Base-by-base conservation (phyloP, 495 filamentous ascomycete species). In the Daldinia decipiens region DNA sequence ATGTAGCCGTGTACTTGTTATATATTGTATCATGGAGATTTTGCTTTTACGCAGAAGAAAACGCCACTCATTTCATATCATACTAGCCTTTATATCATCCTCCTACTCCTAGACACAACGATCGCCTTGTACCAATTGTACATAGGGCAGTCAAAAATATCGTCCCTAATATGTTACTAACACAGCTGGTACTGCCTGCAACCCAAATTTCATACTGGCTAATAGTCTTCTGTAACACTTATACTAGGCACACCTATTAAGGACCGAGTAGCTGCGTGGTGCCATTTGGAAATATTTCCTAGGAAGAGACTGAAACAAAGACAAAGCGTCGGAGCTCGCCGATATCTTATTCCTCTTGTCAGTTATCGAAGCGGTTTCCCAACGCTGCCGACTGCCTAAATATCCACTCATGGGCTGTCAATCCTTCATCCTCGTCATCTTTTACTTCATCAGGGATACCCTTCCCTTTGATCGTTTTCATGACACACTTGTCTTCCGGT, bases 401-500 rank as follows among this genome's bases (percentile, higher is more conserved):
- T 61, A 73, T 68, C 70, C 70, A 73, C 26, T 73, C 65, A 19
- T 34, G 55, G 2, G 70, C 70, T 62, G 47, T 68, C 39, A 65
- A 75, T 4, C 7, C 74, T 50, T 80, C 79, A 6, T n/a, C 74
- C 38, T 80, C 80, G 6, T 59, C 67, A 26, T 72, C 70, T 6
- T 72, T 75, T 36, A 12, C 43, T 7, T 47, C 68, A 5, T 62
- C 53, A 0, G 76, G 74, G 7, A 80, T 76, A 17, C 79, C 77
- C 7, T 79, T 77, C 3, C 77, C 77, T 45, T 72, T 74, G 7
- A 86, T 66, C 19, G 80, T 73, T 66, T 77, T 80, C 77, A 91
- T 73, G 19, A 83, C 52, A 27, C 88, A 85, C 15, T 82, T 72
- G 76, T 90, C 86, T 70, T 87, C 87, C 2, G 87, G 87, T 53